phyloP scores from a whole-genome alignment of 2,329 filamentous ascomycete genomes.

The Paecilomyces variotii region DNA sequence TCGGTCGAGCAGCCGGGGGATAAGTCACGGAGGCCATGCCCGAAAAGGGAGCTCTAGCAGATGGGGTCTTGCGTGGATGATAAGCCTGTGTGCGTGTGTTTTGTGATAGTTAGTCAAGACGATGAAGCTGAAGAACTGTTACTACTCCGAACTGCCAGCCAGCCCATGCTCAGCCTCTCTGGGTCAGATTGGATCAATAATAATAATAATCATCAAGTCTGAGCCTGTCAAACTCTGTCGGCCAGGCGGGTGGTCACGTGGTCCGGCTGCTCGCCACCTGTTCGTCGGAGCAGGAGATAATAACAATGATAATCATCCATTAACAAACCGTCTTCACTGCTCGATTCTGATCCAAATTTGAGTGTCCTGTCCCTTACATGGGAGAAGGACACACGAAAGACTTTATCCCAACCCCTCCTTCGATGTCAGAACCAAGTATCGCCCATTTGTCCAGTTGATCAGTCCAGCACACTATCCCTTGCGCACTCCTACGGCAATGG shows the following conservation, averaged over 20 bases:
- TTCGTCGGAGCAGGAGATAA: too few relatives aligned
- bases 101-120: not conserved
- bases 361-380: not conserved
- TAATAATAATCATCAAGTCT: not conserved
- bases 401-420: not conserved
- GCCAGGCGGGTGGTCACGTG: not conserved
- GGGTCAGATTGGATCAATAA: not conserved
- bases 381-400: not conserved
- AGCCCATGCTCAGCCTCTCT: not conserved
- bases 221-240: not conserved
- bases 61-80: constrained; percentile 4
- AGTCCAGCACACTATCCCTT: not conserved
- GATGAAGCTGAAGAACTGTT: too few relatives aligned
- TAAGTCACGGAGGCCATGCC: constrained; percentile 16
- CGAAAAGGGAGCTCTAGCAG: constrained; percentile 31
- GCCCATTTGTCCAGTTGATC: not conserved
- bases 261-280: not conserved
- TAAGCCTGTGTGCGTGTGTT: not conserved
- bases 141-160: too few relatives aligned
- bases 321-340: too few relatives aligned
- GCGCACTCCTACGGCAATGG: not conserved
- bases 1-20: constrained; percentile 2
- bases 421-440: not conserved
- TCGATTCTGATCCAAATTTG: too few relatives aligned
- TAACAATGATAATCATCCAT: too few relatives aligned